These are phyloP conservation scores for Bipolaris gigantea DNA, from an alignment of 2,329 filamentous ascomycete genomes.

Conservation along the genomic window DNA sequence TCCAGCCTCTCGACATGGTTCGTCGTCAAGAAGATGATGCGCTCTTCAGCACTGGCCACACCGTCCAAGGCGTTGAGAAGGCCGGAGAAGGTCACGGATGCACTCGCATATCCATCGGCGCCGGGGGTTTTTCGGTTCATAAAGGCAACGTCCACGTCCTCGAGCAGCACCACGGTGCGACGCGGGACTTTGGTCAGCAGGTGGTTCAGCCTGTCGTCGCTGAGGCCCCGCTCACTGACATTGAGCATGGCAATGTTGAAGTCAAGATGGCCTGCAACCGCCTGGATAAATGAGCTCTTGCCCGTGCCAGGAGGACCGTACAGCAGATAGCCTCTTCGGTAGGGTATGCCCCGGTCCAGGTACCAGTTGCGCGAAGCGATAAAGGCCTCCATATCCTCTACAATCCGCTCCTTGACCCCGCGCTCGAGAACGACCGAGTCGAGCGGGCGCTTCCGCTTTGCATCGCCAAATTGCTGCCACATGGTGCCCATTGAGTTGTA, in stretches of 20 bases:
- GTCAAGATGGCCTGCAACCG: slow-evolving; percentile 86
- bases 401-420: slow-evolving; percentile 79
- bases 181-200: slow-evolving; percentile 83
- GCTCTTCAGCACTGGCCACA: slow-evolving; percentile 90
- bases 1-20: slow-evolving; percentile 92
- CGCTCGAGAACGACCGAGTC: slow-evolving; percentile 84
- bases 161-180: slow-evolving; percentile 78
- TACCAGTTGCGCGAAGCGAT: slow-evolving; percentile 82
- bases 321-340: slow-evolving; percentile 83
- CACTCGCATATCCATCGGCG: slow-evolving; percentile 79
- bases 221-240: slow-evolving; percentile 84
- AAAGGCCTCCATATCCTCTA: slow-evolving; percentile 82
- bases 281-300: slow-evolving; percentile 96
- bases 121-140: slow-evolving; percentile 76
- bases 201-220: slow-evolving; percentile 84
- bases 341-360: slow-evolving; percentile 90
- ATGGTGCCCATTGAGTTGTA: slow-evolving; percentile 83
- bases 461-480: slow-evolving; percentile 82
- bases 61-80: slow-evolving; percentile 75
- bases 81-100: slow-evolving; percentile 92
- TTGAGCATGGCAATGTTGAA: slow-evolving; percentile 93
- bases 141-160: slow-evolving; percentile 92
- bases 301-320: slow-evolving; percentile 89
- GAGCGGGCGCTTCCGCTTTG: slow-evolving; percentile 82
- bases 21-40: slow-evolving; percentile 90